phyloP scores from a whole-genome alignment of 768 basidiomycete genomes.

The Boletus pseudo-olivaceus region DNA sequence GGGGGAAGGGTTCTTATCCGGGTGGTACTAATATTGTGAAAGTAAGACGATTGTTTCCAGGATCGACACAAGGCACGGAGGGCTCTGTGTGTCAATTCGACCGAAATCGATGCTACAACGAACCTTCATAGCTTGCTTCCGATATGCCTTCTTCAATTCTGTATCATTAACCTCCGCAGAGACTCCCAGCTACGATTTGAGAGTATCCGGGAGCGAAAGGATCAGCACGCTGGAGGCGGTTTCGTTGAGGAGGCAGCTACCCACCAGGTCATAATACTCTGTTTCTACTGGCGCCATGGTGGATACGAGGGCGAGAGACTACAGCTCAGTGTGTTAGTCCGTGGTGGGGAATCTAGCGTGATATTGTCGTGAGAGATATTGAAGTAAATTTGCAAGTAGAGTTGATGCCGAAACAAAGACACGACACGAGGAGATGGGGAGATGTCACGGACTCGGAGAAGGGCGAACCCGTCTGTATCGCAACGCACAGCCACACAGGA shows the following conservation, averaged over 20 bases:
- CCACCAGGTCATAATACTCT: conserved; percentile 82
- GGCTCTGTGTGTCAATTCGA: not conserved
- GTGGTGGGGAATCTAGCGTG: conserved; percentile 9
- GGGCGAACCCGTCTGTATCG: not conserved
- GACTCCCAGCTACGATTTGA: conserved; percentile 57
- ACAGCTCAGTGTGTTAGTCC: not conserved
- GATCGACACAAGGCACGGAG: not conserved
- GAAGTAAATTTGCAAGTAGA: not conserved
- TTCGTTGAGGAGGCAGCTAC: conserved; percentile 21
- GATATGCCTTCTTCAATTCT: conserved; percentile 90
- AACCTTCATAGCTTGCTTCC: conserved; percentile 92
- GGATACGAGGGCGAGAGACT: not conserved
- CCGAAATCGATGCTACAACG: conserved; percentile 16
- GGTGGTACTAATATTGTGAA: conserved; percentile 66
- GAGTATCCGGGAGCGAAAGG: not conserved
- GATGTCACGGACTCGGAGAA: not conserved
- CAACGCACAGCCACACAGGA: conserved; percentile 27
- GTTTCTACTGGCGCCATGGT: conserved; percentile 86
- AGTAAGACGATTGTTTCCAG: not conserved
- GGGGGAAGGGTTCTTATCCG: conserved; percentile 90
- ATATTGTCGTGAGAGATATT: conserved; percentile 1
- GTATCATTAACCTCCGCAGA: conserved; percentile 70
- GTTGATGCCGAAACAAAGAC: conserved; percentile 7
- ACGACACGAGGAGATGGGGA: not conserved
- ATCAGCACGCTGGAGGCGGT: not conserved